Evolutionary conservation across 2,329 filamentous ascomycete species (phyloP), one percentile per base, ranked within the genome.

Genomic region (Elsinoe arachidis): DNA sequence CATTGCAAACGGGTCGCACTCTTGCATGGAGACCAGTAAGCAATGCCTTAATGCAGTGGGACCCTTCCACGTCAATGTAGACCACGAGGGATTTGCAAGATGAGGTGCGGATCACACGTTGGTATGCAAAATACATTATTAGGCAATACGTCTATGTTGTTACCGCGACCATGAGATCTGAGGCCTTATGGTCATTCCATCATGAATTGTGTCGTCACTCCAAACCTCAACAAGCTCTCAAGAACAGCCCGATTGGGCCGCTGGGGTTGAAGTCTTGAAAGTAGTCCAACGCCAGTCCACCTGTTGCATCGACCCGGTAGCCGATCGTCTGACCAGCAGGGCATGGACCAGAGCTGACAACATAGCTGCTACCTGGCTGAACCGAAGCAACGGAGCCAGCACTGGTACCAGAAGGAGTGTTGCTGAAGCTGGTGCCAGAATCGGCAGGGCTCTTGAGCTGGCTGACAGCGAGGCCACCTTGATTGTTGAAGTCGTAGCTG

Each of bases 141-240:
- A 30, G 26, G 26, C 26, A 30, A 30, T 30, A 30, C 7, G 26
- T 30, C 26, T 30, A 9, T 30, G 2, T 30, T 30, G 9, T 7
- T 30, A 30, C 26, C 26, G 26, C 26, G 26, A 30, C 26, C 26
- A 30, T 7, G 26, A 7, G 26, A 9, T 30, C 26, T 30, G 5
- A 7, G 5, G 26, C 26, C 26, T 30, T 7, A 30, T 30, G 5
- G 7, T 7, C 5, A 30, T 30, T 4, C 26, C 26, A 30, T 7
- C 68, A 0, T 61, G 55, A 5, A 73, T 69, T 80, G 81, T 84
- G 1, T 11, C 15, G 15, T 46, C 12, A 14, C 23, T 11, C 19
- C 15, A 17, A 5, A 46, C 21, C 37, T 61, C 52, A 61, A 38
- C 60, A 61, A n/a, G 60, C 52, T 23, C 55, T 57, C 35, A 61